Conservation (phyloP, 2,329 filamentous ascomycete species). For the Incumbomyces delicatus region DNA sequence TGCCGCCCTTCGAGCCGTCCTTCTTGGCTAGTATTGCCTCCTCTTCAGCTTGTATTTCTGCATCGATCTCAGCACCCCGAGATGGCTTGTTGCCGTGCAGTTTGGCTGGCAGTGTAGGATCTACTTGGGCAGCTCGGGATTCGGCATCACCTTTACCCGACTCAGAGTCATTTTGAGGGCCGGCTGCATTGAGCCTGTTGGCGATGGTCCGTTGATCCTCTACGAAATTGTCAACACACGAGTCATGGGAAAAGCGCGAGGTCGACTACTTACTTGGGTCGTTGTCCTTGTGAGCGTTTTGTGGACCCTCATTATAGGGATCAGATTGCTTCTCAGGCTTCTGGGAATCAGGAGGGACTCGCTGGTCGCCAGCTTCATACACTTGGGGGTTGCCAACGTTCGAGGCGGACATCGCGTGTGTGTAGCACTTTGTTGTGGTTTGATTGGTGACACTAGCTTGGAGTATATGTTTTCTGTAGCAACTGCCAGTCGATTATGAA, state of each 20-base stretch:
- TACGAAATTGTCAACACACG: conserved; percentile 12
- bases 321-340: conserved; percentile 37
- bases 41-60: conserved; percentile 34
- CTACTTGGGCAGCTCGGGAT: conserved; percentile 24
- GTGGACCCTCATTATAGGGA: conserved; percentile 62
- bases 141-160: conserved; percentile 15
- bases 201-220: conserved; percentile 38
- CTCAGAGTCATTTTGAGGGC: conserved; percentile 14
- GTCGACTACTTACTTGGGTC: conserved; percentile 54
- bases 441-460: not conserved
- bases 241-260: not conserved
- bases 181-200: conserved; percentile 32
- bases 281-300: conserved; percentile 55
- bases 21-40: conserved; percentile 36
- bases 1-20: conserved; percentile 20
- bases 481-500: not conserved
- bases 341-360: conserved; percentile 48
- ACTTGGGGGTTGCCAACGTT: conserved; percentile 56
- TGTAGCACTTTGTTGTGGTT: not conserved
- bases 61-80: conserved; percentile 38
- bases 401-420: conserved; percentile 42
- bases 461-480: too few species aligned
- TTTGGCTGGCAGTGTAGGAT: conserved; percentile 33
- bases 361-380: conserved; percentile 72
- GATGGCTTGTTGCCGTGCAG: conserved; percentile 39